Evolutionary conservation across 148 eudicot species (phyloP).

Genomic region (Oxyria digyna): DNA sequence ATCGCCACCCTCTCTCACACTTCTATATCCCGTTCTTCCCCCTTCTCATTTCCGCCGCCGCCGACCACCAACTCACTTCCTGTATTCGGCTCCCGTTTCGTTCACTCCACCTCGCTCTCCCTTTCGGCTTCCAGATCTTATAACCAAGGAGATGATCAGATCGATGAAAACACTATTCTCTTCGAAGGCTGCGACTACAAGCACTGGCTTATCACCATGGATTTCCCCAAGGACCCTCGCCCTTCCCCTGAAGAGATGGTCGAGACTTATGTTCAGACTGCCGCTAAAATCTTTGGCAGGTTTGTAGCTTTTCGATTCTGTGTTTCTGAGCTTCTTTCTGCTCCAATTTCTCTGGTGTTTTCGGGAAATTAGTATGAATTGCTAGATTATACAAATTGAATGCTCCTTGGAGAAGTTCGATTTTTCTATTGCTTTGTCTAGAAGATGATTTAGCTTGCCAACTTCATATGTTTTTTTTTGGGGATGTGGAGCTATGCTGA

Average conservation of each 20-base stretch:
- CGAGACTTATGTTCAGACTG: slow-evolving; percentile 65
- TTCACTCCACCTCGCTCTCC: slow-evolving; percentile 21
- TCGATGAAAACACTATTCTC: slow-evolving; percentile 55
- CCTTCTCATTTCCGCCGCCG: not conserved
- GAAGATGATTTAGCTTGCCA: not conserved
- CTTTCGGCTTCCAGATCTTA: slow-evolving; percentile 13
- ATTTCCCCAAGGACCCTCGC: slow-evolving; percentile 44
- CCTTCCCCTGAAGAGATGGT: slow-evolving; percentile 63
- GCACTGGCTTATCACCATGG: slow-evolving; percentile 90
- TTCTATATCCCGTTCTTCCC: slow-evolving; percentile 10
- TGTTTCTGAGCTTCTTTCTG: not conserved
- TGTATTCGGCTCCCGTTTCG: slow-evolving; percentile 14
- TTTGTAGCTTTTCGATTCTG: slow-evolving; percentile 2
- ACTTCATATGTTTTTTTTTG: not conserved
- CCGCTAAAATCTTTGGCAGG: slow-evolving; percentile 85
- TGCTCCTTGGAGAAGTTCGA: not conserved
- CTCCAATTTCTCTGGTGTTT: not conserved
- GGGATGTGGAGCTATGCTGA: not conserved
- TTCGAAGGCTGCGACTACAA: slow-evolving; percentile 94
- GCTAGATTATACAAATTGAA: not conserved
- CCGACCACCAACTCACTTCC: not conserved
- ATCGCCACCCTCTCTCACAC: not conserved
- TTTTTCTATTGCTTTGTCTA: not conserved
- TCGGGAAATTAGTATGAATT: not conserved
- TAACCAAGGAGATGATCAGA: slow-evolving; percentile 27